Evolutionary conservation across 192 early-diverging fungal species (phyloP).

Genomic region (Dimargaris cristalligena): DNA sequence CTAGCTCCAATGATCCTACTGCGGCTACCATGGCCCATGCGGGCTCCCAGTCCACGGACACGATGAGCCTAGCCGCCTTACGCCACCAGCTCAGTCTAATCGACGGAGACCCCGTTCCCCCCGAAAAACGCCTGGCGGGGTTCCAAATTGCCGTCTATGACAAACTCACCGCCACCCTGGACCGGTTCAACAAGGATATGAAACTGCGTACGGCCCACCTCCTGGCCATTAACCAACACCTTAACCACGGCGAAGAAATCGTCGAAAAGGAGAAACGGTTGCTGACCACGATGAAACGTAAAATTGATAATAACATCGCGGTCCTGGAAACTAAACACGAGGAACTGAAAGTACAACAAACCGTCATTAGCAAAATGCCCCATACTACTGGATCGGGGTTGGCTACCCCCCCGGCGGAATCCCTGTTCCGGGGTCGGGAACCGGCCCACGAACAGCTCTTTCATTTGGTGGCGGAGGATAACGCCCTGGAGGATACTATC

Average conservation of each 20-base stretch:
- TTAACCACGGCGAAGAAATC: conserved; percentile 50
- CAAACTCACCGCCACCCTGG: conserved; percentile 33
- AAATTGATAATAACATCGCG: conserved; percentile 44
- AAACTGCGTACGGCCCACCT: conserved; percentile 47
- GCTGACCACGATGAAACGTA: conserved; percentile 38
- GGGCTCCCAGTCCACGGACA: conserved; percentile 1
- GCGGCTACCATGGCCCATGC: conserved; percentile 4
- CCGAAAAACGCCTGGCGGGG: conserved; percentile 25
- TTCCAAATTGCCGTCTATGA: conserved; percentile 45
- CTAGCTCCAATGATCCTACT: no score
- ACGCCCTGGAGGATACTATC: conserved; percentile 75
- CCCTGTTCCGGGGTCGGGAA: conserved; percentile 21
- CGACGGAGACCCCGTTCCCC: conserved; percentile 3
- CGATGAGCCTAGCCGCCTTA: not conserved
- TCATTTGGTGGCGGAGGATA: conserved; percentile 74
- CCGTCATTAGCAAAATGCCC: conserved; percentile 13
- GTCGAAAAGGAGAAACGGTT: conserved; percentile 40
- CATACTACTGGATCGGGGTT: no score
- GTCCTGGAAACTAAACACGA: conserved; percentile 41
- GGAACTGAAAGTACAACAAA: conserved; percentile 30
- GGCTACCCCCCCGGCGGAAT: conserved; percentile 10
- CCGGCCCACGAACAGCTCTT: conserved; percentile 47
- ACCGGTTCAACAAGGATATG: conserved; percentile 38
- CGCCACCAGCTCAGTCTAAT: conserved; percentile 6
- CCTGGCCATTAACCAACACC: conserved; percentile 41